Conservation (phyloP, 108 stramenopile genomes). For the Discostella pseudostelligera region DNA sequence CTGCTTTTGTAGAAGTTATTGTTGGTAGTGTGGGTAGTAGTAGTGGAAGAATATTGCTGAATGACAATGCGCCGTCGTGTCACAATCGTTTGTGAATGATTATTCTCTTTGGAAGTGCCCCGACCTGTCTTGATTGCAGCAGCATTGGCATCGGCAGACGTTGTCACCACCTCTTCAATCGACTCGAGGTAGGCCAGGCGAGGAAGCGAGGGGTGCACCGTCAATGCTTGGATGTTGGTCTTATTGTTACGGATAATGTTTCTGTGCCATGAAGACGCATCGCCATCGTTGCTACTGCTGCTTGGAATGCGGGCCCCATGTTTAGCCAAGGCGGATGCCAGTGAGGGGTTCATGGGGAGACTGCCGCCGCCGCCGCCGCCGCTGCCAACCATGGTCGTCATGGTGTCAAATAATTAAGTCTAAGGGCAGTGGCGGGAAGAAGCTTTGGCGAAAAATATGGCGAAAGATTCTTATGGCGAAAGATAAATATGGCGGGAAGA, state of each 20-base stretch:
- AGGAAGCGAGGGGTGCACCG: conserved; percentile 38
- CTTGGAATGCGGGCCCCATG: conserved; percentile 3
- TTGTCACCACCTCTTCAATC: conserved; percentile 14
- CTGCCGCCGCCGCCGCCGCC: background rate
- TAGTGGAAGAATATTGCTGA: conserved; percentile 20
- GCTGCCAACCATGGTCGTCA: background rate
- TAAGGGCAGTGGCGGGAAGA: too few relatives aligned
- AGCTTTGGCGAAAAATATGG: too few relatives aligned
- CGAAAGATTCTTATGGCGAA: too few relatives aligned
- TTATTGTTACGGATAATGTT: conserved; percentile 6
- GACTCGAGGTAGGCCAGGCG: conserved; percentile 28
- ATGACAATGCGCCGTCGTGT: conserved; percentile 25
- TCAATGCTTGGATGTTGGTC: conserved; percentile 24
- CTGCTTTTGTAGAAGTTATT: background rate
- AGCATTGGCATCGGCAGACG: conserved; percentile 1
- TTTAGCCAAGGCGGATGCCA: conserved; percentile 14
- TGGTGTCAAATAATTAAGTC: too few relatives aligned
- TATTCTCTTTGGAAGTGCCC: background rate
- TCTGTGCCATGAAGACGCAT: background rate
- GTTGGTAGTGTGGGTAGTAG: conserved; percentile 3
- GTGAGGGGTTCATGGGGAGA: conserved; percentile 20
- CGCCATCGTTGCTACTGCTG: background rate
- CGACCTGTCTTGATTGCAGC: conserved; percentile 4
- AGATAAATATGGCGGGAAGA: too few relatives aligned
- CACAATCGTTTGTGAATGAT: conserved; percentile 6